These are phyloP conservation scores for Rhytidiadelphus loreus DNA, from an alignment of 225 moss, liverwort and hornwort genomes.

Conservation along the genomic window DNA sequence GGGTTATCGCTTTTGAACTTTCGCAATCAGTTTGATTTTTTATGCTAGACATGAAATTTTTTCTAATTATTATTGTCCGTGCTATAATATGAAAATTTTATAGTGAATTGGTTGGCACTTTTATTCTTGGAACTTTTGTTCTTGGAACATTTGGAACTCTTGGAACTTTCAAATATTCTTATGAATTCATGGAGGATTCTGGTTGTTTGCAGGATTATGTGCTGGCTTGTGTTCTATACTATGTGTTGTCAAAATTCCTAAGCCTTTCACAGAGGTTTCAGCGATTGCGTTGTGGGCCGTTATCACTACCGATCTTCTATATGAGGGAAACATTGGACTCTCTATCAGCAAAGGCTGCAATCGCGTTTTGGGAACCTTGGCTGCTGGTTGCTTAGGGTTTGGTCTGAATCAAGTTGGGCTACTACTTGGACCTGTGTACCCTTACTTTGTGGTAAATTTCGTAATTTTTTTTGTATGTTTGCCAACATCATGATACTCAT, in stretches of 20 bases:
- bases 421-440: slow-evolving; percentile 34
- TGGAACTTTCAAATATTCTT: background rate
- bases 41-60: background rate
- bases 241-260: slow-evolving; percentile 47
- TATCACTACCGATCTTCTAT: slow-evolving; percentile 72
- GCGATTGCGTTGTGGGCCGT: slow-evolving; percentile 71
- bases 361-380: slow-evolving; percentile 81
- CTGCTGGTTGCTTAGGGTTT: slow-evolving; percentile 67
- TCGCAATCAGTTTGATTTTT: background rate
- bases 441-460: slow-evolving; percentile 60
- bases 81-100: background rate
- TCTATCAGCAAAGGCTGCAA: slow-evolving; percentile 87
- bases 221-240: slow-evolving; percentile 67
- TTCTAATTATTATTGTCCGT: background rate
- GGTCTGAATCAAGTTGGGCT: slow-evolving; percentile 58
- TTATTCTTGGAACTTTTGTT: background rate
- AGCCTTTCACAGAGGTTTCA: slow-evolving; percentile 41
- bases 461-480: background rate
- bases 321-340: slow-evolving; percentile 80
- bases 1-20: background rate
- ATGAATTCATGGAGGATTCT: background rate
- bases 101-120: background rate
- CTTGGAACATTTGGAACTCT: background rate
- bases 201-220: slow-evolving; percentile 47
- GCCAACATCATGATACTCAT: background rate